Evolutionary conservation across 1,284 basidiomycete species (phyloP).

Genomic region (Neotropicomus parvogracilis): DNA sequence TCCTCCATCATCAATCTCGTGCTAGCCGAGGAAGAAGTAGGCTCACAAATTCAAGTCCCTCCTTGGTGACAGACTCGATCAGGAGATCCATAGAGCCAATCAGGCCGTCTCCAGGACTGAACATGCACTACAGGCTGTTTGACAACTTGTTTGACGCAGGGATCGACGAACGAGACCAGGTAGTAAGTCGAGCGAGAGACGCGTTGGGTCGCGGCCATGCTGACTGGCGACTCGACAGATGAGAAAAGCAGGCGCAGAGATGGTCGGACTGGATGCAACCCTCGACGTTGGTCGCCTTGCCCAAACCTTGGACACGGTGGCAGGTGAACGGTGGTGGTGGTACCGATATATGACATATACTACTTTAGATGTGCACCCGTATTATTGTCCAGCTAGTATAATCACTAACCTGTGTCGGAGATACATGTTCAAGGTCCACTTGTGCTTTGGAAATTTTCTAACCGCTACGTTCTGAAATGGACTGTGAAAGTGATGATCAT

Average conservation of each 20-base stretch:
- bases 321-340: slow-evolving; percentile 6
- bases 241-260: slow-evolving; percentile 21
- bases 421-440: too few species aligned
- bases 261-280: slow-evolving; percentile 33
- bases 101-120: slow-evolving; percentile 48
- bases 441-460: too few species aligned
- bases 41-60: too few species aligned
- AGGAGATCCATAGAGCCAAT: slow-evolving; percentile 52
- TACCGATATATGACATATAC: too few species aligned
- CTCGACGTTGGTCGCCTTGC: slow-evolving; percentile 3
- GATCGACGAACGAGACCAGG: slow-evolving; percentile 32
- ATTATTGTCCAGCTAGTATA: too few species aligned
- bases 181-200: slow-evolving; percentile 24
- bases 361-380: too few species aligned
- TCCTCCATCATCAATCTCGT: slow-evolving; percentile 34
- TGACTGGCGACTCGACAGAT: slow-evolving; percentile 11
- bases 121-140: slow-evolving; percentile 50
- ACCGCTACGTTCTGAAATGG: too few species aligned
- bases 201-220: background rate
- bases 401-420: too few species aligned
- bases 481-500: slow-evolving; percentile 31
- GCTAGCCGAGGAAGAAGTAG: slow-evolving; percentile 62
- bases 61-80: slow-evolving; percentile 53
- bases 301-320: slow-evolving; percentile 24
- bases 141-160: slow-evolving; percentile 50